These are phyloP conservation scores for Onygenales sp. DNA, from an alignment of 2,329 filamentous ascomycete genomes.

Conservation along the genomic window DNA sequence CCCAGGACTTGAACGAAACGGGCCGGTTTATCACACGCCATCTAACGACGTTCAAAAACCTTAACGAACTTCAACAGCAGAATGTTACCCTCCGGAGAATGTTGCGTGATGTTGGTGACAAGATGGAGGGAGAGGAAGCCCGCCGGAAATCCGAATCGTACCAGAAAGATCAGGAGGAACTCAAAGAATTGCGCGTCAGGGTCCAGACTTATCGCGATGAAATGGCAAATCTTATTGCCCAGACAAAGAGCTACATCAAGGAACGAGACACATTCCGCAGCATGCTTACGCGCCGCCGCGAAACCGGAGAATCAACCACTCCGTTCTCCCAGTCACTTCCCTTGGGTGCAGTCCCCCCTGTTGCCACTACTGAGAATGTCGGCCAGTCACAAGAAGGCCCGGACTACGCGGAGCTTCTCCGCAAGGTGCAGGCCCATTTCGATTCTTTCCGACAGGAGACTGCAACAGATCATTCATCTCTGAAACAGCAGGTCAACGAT, in stretches of 20 bases:
- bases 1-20: conserved; percentile 71
- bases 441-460: conserved; percentile 84
- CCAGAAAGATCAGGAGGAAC: conserved; percentile 54
- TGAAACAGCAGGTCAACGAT: conserved; percentile 76
- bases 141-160: conserved; percentile 48
- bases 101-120: conserved; percentile 72
- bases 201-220: conserved; percentile 76
- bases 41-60: conserved; percentile 79
- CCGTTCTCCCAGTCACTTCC: conserved; percentile 64
- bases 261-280: conserved; percentile 97
- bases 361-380: conserved; percentile 34
- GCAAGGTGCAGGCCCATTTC: conserved; percentile 81
- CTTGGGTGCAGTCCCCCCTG: conserved; percentile 40
- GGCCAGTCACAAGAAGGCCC: conserved; percentile 50
- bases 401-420: conserved; percentile 67
- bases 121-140: conserved; percentile 87
- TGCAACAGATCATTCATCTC: conserved; percentile 65
- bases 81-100: conserved; percentile 77
- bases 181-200: conserved; percentile 63
- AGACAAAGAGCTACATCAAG: conserved; percentile 86
- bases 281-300: conserved; percentile 70
- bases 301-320: conserved; percentile 52
- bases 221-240: conserved; percentile 67
- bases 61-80: conserved; percentile 75
- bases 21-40: conserved; percentile 83